Conservation (phyloP, 306 rosid species). For the Geum urbanum region DNA sequence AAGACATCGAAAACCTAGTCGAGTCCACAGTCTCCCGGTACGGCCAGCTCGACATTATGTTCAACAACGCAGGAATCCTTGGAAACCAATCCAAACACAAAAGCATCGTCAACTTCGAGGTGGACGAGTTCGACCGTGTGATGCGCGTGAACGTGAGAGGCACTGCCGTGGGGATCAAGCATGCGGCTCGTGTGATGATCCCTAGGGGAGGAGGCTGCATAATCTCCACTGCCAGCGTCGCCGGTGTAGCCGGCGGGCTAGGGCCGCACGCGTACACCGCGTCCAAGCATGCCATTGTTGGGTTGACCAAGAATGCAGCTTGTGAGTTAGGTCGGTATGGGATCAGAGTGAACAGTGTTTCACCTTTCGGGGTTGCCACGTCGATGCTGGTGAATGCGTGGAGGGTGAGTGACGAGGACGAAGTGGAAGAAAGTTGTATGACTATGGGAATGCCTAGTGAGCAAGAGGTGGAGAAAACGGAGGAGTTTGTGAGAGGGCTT, state of each 20-base stretch:
- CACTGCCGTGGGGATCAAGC: constrained; percentile 77
- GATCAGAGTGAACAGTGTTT: constrained; percentile 74
- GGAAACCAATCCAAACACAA: constrained; percentile 67
- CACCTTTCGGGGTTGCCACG: constrained; percentile 94
- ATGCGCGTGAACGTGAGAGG: constrained; percentile 87
- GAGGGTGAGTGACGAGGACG: constrained; percentile 35
- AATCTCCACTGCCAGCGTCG: constrained; percentile 70
- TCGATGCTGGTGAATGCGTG: constrained; percentile 79
- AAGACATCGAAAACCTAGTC: constrained; percentile 52
- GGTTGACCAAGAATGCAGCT: constrained; percentile 70
- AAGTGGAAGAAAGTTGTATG: constrained; percentile 21
- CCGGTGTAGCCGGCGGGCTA: constrained; percentile 70
- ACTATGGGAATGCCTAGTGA: constrained; percentile 45
- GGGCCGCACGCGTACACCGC: constrained; percentile 93
- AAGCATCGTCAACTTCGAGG: constrained; percentile 67
- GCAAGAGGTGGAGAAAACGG: constrained; percentile 67
- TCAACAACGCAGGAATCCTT: constrained; percentile 85
- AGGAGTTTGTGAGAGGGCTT: constrained; percentile 73
- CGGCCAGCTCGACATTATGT: constrained; percentile 69
- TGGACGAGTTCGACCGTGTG: constrained; percentile 56
- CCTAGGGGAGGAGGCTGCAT: constrained; percentile 59
- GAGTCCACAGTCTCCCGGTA: constrained; percentile 40
- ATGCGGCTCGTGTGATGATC: constrained; percentile 84
- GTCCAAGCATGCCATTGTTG: constrained; percentile 89
- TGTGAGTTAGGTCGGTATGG: constrained; percentile 79